Conservation (phyloP, 2,329 filamentous ascomycete species). For the Epichloe brachyelytri region DNA sequence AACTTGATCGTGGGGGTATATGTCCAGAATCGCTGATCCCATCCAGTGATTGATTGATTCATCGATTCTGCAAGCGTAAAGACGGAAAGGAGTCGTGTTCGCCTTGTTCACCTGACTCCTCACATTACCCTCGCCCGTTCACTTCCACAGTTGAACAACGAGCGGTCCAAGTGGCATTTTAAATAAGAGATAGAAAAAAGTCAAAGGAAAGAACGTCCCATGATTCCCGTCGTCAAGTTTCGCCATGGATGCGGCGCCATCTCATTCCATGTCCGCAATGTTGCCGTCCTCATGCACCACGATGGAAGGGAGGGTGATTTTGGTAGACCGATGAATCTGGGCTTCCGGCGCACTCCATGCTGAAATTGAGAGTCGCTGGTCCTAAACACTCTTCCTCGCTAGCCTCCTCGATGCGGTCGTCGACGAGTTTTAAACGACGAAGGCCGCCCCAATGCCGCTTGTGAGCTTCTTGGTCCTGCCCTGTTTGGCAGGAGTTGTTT, state of each 20-base stretch:
- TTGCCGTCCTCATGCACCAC: not conserved
- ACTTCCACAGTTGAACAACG: not conserved
- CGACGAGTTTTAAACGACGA: conserved; percentile 6
- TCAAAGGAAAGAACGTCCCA: not conserved
- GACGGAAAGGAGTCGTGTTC: not conserved
- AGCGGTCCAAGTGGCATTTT: no score
- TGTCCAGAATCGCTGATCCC: not conserved
- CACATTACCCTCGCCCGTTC: not conserved
- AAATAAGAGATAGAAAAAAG: not conserved
- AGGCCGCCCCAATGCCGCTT: conserved; percentile 4
- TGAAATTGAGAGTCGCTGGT: not conserved
- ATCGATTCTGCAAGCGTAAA: no score
- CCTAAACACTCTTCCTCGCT: conserved; percentile 4
- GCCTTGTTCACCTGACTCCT: not conserved
- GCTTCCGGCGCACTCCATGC: conserved; percentile 2
- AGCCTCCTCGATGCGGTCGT: conserved; percentile 5
- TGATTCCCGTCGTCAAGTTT: not conserved
- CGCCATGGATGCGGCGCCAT: not conserved
- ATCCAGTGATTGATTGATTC: not conserved
- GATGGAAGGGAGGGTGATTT: not conserved
- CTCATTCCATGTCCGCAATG: not conserved
- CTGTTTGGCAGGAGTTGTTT: not conserved
- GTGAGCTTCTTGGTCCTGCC: conserved; percentile 6
- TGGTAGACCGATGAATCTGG: not conserved
- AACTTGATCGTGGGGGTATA: not conserved